A percentile compares a stretch with the other conserved stretches of the same genome.
Evolutionary conservation across 768 basidiomycete species (phyloP).

Genomic region (Boletales sp.): DNA sequence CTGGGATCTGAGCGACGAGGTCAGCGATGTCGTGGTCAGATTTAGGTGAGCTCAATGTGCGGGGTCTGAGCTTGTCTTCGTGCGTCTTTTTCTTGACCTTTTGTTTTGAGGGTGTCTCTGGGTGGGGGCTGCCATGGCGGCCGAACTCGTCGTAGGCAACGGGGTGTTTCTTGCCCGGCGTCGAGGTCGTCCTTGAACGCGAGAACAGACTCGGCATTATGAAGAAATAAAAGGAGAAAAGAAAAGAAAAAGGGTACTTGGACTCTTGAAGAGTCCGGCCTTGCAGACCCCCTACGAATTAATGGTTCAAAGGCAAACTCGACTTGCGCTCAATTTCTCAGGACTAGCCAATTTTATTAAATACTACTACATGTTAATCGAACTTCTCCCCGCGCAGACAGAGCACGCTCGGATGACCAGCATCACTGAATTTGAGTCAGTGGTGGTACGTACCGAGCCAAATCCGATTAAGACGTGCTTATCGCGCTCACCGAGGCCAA

Average conservation of each 20-base stretch:
- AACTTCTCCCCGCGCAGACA: not conserved
- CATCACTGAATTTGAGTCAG: not conserved
- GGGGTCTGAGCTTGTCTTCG: constrained; percentile 33
- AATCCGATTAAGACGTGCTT: not conserved
- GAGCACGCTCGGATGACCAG: not conserved
- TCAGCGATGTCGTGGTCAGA: constrained; percentile 32
- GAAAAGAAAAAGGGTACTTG: not conserved
- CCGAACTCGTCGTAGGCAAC: constrained; percentile 61
- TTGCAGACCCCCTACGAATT: no score
- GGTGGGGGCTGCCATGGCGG: constrained; percentile 40
- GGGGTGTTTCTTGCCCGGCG: constrained; percentile 42
- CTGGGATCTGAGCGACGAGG: constrained; percentile 39
- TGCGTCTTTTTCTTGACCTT: constrained; percentile 43
- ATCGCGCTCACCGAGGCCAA: not conserved
- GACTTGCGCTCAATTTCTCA: constrained; percentile 20
- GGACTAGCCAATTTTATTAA: constrained; percentile 6
- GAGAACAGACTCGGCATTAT: constrained; percentile 73
- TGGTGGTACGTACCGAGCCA: not conserved
- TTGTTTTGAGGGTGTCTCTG: constrained; percentile 39
- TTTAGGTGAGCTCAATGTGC: constrained; percentile 40
- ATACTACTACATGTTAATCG: no score
- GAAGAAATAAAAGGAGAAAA: constrained; percentile 20
- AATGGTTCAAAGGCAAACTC: not conserved
- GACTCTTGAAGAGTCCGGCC: no score
- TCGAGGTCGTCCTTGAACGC: constrained; percentile 61